A percentile compares a stretch with the other conserved stretches of the same genome.
These are phyloP conservation scores for Hypoxylon crocopeplum DNA, from an alignment of 495 filamentous ascomycete genomes.

Conservation along the genomic window DNA sequence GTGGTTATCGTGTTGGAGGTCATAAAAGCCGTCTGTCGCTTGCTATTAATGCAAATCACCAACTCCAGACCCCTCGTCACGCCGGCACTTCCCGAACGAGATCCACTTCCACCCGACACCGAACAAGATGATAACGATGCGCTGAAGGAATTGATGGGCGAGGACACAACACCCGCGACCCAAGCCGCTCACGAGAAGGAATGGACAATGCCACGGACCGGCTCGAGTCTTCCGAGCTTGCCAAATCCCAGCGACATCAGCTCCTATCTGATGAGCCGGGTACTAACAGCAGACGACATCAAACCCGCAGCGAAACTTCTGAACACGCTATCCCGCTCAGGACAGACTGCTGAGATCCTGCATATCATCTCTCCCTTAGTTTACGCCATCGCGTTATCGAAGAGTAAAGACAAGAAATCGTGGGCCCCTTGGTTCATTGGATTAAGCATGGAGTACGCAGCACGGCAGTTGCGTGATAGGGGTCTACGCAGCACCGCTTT, in stretches of 20 bases:
- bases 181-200: constrained; percentile 52
- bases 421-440: constrained; percentile 95
- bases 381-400: constrained; percentile 85
- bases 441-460: constrained; percentile 83
- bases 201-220: constrained; percentile 97
- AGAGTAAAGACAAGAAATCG: constrained; percentile 63
- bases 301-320: constrained; percentile 85
- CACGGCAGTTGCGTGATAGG: constrained; percentile 79
- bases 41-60: constrained; percentile 83
- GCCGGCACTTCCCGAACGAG: constrained; percentile 86
- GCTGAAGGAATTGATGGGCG: constrained; percentile 42
- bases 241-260: constrained; percentile 81
- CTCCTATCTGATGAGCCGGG: constrained; percentile 86
- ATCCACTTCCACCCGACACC: constrained; percentile 66
- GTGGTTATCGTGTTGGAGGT: constrained; percentile 86
- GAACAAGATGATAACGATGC: constrained; percentile 52
- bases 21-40: constrained; percentile 84
- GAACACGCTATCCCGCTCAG: constrained; percentile 73
- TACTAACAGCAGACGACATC: constrained; percentile 94
- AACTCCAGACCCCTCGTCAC: constrained; percentile 83
- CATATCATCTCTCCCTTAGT: constrained; percentile 89
- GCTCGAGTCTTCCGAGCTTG: constrained; percentile 78
- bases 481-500: constrained; percentile 79
- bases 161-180: constrained; percentile 21
- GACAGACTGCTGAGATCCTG: constrained; percentile 81